Evolutionary conservation across 2,329 filamentous ascomycete genomes (phyloP).

Genomic region (Trichophyton rubrum): DNA sequence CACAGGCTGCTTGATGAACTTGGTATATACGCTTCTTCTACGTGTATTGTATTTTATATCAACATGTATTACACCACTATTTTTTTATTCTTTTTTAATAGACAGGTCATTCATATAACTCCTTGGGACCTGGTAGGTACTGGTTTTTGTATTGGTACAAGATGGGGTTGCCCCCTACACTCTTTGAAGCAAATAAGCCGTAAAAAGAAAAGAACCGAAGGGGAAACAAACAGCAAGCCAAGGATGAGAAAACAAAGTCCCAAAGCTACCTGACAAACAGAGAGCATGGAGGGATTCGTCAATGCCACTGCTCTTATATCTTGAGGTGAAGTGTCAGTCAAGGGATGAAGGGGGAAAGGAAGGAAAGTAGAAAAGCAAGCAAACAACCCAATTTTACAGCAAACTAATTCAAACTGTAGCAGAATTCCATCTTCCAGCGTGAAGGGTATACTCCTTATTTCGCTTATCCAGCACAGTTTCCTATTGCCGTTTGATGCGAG

Average conservation of each 20-base stretch:
- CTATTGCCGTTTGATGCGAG: not conserved
- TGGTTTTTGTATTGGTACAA: not conserved
- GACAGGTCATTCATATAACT: not conserved
- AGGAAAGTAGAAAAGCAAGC: not conserved
- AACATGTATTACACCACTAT: not conserved
- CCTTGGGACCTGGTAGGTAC: not conserved
- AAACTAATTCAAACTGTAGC: not conserved
- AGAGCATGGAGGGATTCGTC: not conserved
- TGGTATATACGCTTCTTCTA: not conserved
- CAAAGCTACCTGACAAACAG: not conserved
- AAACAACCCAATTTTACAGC: constrained; percentile 1
- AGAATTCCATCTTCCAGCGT: not conserved
- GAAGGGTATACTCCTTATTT: not conserved
- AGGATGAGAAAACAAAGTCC: not conserved
- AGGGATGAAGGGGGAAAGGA: not conserved
- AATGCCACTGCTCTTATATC: not conserved
- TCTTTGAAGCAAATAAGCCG: not conserved
- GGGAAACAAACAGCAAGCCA: not conserved
- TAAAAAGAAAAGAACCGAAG: not conserved
- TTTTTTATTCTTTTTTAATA: not conserved
- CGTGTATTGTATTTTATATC: constrained; percentile 3
- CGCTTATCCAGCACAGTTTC: not conserved
- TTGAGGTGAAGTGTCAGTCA: not conserved
- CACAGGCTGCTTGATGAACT: not conserved
- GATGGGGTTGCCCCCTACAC: not conserved